These are phyloP conservation scores for Agrostemma githago DNA, from an alignment of 148 eudicot genomes.

Conservation along the genomic window DNA sequence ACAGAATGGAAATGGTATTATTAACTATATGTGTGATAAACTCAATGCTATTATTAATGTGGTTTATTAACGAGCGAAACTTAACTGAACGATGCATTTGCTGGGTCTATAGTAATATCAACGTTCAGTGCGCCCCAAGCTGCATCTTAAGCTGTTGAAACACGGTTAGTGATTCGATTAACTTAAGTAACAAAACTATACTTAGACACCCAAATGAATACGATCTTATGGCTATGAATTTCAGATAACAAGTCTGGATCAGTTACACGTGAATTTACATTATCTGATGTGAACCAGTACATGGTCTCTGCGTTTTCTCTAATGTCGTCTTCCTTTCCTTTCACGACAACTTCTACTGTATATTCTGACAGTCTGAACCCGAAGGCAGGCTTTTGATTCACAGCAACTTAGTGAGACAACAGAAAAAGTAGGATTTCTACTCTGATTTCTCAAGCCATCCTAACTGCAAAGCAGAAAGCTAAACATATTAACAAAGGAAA, in stretches of 20 bases:
- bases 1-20: no score
- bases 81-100: no score
- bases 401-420: background rate
- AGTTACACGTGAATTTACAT: background rate
- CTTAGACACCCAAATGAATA: background rate
- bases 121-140: background rate
- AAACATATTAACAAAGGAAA: background rate
- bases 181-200: background rate
- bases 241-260: background rate
- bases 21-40: no score
- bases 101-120: no score
- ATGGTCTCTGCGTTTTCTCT: background rate
- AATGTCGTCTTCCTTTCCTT: background rate
- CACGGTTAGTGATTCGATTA: background rate
- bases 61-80: no score
- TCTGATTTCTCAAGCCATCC: slow-evolving; percentile 70
- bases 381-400: background rate
- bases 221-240: background rate
- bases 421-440: slow-evolving; percentile 2
- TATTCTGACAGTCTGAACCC: slow-evolving; percentile 1
- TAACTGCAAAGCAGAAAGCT: slow-evolving; percentile 40
- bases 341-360: background rate
- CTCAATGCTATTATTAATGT: no score
- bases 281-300: no score
- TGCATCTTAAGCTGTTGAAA: background rate